Conservation (phyloP, 2,329 filamentous ascomycete species). For the Canariomyces notabilis region DNA sequence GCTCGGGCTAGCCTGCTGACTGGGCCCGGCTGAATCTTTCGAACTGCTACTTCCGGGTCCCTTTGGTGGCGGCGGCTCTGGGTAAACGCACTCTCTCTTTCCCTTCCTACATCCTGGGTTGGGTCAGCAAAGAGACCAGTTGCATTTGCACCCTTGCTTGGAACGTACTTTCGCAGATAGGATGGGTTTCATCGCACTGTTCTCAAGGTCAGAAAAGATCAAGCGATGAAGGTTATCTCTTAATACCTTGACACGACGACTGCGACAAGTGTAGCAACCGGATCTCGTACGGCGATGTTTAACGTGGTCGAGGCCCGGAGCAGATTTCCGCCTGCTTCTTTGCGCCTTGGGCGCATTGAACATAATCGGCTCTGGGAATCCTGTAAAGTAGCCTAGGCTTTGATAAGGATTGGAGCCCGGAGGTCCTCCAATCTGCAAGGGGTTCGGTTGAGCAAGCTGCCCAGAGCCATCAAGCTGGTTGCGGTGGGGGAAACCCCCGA, state of each 20-base stretch:
- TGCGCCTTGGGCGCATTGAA: conserved; percentile 45
- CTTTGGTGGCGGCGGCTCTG: conserved; percentile 56
- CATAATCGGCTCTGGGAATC: conserved; percentile 46
- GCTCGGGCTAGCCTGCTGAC: conserved; percentile 44
- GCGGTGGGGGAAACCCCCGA: conserved; percentile 33
- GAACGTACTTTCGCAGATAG: conserved; percentile 68
- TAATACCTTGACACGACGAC: conserved; percentile 73
- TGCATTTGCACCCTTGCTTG: conserved; percentile 2
- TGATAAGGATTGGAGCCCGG: conserved; percentile 42
- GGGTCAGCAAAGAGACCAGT: conserved; percentile 23
- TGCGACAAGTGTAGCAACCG: conserved; percentile 88
- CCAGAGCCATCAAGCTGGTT: conserved; percentile 38
- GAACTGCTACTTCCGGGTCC: conserved; percentile 30
- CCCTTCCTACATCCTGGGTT: conserved; percentile 79
- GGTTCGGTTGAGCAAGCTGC: conserved; percentile 31
- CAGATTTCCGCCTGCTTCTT: conserved; percentile 48
- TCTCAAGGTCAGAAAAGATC: conserved; percentile 13
- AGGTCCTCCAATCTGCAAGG: conserved; percentile 29
- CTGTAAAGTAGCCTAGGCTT: conserved; percentile 45
- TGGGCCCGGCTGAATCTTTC: conserved; percentile 34
- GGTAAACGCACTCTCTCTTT: conserved; percentile 84
- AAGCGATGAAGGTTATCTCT: neutral
- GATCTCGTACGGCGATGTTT: conserved; percentile 92
- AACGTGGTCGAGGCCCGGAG: conserved; percentile 60
- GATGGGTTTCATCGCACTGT: conserved; percentile 85